Percentiles rank a stretch among this genome's conserved stretches.
phyloP scores from a whole-genome alignment of 2,329 filamentous ascomycete species.

The Epichloe amarillans region DNA sequence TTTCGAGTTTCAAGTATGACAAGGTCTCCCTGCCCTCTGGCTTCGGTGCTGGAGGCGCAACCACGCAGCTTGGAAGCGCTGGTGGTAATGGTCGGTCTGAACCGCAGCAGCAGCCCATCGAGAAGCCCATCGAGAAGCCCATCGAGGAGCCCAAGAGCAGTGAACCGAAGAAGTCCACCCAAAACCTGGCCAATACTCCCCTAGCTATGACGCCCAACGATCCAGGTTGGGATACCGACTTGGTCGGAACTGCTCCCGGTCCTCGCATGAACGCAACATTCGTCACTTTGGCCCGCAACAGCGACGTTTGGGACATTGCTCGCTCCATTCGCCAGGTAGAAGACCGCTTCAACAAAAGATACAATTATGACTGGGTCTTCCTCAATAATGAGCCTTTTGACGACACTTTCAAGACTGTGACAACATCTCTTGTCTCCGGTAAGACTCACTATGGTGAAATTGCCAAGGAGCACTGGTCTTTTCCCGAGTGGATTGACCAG shows the following conservation, averaged over 20 bases:
- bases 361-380: conserved; percentile 99
- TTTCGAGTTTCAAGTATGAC: conserved; percentile 46
- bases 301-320: conserved; percentile 91
- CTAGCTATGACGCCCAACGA: conserved; percentile 40
- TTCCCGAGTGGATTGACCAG: conserved; percentile 89
- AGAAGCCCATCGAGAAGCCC: conserved; percentile 8
- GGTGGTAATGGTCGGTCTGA: not conserved
- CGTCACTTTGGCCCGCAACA: conserved; percentile 86
- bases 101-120: conserved; percentile 6
- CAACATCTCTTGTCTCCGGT: conserved; percentile 77
- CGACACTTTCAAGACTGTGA: conserved; percentile 85
- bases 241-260: conserved; percentile 42
- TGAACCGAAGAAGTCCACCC: conserved; percentile 12
- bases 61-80: not conserved
- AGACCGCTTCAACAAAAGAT: conserved; percentile 94
- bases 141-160: conserved; percentile 10
- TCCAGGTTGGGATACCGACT: conserved; percentile 37
- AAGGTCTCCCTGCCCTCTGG: conserved; percentile 18
- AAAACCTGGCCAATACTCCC: conserved; percentile 19
- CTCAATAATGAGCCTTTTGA: conserved; percentile 93
- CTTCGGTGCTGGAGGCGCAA: not conserved
- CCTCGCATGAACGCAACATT: conserved; percentile 93
- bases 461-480: conserved; percentile 89
- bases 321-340: conserved; percentile 92
- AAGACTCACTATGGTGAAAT: conserved; percentile 87